These are phyloP conservation scores for Ascomycota sp. DNA, from an alignment of 2,329 filamentous ascomycete genomes.

Conservation along the genomic window DNA sequence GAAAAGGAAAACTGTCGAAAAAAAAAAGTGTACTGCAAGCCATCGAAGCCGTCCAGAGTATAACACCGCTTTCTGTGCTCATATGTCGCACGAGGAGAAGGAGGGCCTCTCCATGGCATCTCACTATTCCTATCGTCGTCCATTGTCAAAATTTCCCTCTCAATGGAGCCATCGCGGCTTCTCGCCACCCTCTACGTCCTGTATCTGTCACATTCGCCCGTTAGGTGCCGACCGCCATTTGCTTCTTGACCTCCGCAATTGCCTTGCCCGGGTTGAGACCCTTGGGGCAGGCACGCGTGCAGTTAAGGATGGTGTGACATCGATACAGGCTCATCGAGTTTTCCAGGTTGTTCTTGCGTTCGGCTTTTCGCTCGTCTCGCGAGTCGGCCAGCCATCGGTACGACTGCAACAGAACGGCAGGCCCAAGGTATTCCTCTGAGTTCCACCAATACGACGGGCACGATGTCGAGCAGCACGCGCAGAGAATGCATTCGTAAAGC, in stretches of 20 bases:
- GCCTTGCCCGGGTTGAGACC: conserved; percentile 86
- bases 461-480: conserved; percentile 95
- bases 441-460: conserved; percentile 99
- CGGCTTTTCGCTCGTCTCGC: conserved; percentile 67
- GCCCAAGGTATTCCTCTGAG: conserved; percentile 91
- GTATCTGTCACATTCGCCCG: neutral
- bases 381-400: conserved; percentile 95
- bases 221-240: conserved; percentile 41
- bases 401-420: conserved; percentile 86
- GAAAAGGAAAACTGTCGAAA: no score
- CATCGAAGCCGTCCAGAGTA: no score
- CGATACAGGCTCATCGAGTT: conserved; percentile 98
- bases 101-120: no score
- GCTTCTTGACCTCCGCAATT: conserved; percentile 97
- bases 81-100: no score
- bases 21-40: no score
- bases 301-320: conserved; percentile 98
- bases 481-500: conserved; percentile 97
- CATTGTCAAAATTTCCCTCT: no score
- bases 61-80: no score
- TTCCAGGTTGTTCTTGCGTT: conserved; percentile 79
- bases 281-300: conserved; percentile 93
- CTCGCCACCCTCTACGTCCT: no score
- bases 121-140: no score
- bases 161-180: no score